Percentiles rank a stretch among this genome's conserved stretches.
Evolutionary conservation across 805 yeast genomes (phyloP).

Genomic region (Ogataea saltuana): DNA sequence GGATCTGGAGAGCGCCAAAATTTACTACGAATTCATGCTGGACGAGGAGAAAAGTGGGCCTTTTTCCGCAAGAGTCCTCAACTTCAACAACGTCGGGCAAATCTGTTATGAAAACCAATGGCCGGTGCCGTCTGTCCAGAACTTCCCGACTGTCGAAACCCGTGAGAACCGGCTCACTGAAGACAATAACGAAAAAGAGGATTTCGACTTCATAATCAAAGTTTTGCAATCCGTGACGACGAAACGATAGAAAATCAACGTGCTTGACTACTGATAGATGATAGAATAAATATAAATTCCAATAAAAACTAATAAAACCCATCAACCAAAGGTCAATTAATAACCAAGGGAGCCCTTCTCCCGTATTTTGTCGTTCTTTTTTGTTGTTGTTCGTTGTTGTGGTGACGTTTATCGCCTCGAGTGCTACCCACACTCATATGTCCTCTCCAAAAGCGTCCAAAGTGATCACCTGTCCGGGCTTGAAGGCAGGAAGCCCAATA

Average conservation of each 20-base stretch:
- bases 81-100: constrained; percentile 10
- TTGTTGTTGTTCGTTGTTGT: no score
- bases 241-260: background rate
- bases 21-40: constrained; percentile 17
- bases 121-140: constrained; percentile 14
- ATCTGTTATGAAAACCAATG: constrained; percentile 21
- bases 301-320: no score
- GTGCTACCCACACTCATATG: no score
- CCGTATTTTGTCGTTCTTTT: no score
- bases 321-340: no score
- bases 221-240: background rate
- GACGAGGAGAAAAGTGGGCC: constrained; percentile 2
- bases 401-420: no score
- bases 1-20: constrained; percentile 20
- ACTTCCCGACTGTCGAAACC: no score
- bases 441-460: constrained; percentile 78
- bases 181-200: background rate
- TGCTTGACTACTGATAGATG: background rate
- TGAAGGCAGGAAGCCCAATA: constrained; percentile 95
- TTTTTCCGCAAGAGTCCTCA: constrained; percentile 1
- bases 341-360: no score
- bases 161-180: background rate
- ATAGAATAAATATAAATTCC: no score
- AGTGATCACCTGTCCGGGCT: constrained; percentile 90
- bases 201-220: no score